Evolutionary conservation across 208 protist genomes (phyloP).

Genomic region (Trypanosoma brucei): DNA sequence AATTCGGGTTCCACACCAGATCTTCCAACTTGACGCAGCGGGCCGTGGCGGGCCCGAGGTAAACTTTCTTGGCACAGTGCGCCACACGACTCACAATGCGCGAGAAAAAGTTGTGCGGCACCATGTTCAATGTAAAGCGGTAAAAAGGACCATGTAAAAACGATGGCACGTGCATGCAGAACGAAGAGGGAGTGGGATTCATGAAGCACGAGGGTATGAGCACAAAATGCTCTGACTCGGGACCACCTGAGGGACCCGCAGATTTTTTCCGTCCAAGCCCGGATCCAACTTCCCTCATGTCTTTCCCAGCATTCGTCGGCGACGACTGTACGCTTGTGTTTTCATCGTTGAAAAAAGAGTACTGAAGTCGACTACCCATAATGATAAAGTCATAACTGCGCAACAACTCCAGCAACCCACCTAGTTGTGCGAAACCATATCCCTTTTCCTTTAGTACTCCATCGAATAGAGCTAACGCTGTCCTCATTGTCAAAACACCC

Average conservation of each 20-base stretch:
- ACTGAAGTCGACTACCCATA: constrained; percentile 33
- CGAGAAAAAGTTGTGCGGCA: constrained; percentile 73
- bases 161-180: constrained; percentile 46
- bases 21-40: constrained; percentile 7
- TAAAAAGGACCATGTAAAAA: constrained; percentile 79
- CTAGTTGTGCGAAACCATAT: constrained; percentile 13
- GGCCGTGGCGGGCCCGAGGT: constrained; percentile 38
- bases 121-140: constrained; percentile 70
- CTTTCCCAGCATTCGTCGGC: neutral
- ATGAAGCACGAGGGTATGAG: constrained; percentile 56
- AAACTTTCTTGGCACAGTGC: constrained; percentile 37
- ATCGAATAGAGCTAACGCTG: constrained; percentile 14
- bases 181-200: constrained; percentile 35
- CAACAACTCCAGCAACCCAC: constrained; percentile 31
- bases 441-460: constrained; percentile 25
- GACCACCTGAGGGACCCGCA: neutral
- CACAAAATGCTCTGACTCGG: constrained; percentile 43
- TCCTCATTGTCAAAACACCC: constrained; percentile 23
- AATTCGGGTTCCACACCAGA: neutral
- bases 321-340: neutral
- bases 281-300: neutral
- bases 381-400: constrained; percentile 37
- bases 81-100: constrained; percentile 55
- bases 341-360: constrained; percentile 20
- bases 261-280: neutral